Conservation (phyloP, 2,329 filamentous ascomycete species). For the Diaporthe sp. region DNA sequence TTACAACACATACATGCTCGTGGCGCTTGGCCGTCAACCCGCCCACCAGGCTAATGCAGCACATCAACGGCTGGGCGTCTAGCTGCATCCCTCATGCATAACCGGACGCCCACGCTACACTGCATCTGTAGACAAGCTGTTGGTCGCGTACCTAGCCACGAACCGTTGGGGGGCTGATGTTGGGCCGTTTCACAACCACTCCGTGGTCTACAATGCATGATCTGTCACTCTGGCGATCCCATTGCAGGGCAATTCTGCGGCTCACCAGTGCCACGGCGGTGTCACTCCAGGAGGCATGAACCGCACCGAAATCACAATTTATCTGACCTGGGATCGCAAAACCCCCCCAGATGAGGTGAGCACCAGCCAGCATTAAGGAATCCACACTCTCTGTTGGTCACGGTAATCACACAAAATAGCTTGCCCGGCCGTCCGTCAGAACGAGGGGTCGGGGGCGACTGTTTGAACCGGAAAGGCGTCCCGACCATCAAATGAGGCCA, state of each 20-base stretch:
- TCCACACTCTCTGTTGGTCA: not conserved
- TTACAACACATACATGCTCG: not conserved
- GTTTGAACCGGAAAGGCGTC: not conserved
- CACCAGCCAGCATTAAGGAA: not conserved
- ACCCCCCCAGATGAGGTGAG: not conserved
- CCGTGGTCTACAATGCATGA: not conserved
- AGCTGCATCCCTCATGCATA: constrained; percentile 19
- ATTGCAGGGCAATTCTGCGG: constrained; percentile 2
- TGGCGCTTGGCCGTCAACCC: constrained; percentile 14
- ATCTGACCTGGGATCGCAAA: not conserved
- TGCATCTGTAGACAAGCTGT: constrained; percentile 20
- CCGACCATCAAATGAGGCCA: not conserved
- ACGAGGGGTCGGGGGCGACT: not conserved
- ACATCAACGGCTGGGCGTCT: constrained; percentile 24
- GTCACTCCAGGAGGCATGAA: not conserved
- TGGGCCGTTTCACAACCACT: constrained; percentile 16
- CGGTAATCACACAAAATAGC: not conserved
- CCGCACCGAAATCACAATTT: not conserved
- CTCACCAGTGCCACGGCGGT: constrained; percentile 1
- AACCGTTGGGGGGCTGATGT: constrained; percentile 26
- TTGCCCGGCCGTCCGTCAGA: not conserved
- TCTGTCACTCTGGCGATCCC: constrained; percentile 9
- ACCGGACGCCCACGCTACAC: constrained; percentile 18
- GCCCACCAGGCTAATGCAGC: constrained; percentile 10
- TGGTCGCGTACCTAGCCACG: constrained; percentile 17